Conservation (phyloP, 2,329 filamentous ascomycete species). For the Phyllosticta paracitricarpa region DNA sequence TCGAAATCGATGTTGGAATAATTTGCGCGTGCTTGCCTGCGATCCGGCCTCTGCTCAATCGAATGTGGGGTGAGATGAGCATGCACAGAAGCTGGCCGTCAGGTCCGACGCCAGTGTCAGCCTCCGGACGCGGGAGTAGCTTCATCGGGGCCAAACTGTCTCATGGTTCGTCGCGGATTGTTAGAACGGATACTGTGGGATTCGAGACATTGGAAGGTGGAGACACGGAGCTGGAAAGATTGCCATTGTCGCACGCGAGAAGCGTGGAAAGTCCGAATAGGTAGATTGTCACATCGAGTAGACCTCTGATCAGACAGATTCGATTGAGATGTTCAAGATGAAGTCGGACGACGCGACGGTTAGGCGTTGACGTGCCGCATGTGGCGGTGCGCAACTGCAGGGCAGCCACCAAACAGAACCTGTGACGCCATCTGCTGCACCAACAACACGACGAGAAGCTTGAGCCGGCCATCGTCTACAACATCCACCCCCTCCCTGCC, state of each 20-base stretch:
- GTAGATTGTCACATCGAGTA: neutral
- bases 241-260: neutral
- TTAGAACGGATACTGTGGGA: too few relatives aligned
- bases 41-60: neutral
- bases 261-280: neutral
- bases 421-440: neutral
- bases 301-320: neutral
- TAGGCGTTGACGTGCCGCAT: neutral
- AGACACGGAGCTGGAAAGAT: too few relatives aligned
- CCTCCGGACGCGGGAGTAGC: too few relatives aligned
- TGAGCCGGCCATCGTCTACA: neutral
- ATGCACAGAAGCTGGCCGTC: too few relatives aligned
- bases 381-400: neutral
- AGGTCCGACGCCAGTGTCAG: too few relatives aligned
- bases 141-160: too few relatives aligned
- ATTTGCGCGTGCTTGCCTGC: slow-evolving; percentile 7
- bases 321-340: neutral
- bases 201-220: too few relatives aligned
- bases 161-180: too few relatives aligned
- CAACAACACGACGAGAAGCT: neutral
- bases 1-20: slow-evolving; percentile 8
- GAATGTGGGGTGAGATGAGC: too few relatives aligned
- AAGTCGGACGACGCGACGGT: too few relatives aligned
- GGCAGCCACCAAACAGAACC: neutral
- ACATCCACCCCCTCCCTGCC: neutral